Evolutionary conservation across 225 moss, liverwort and hornwort genomes (phyloP), one percentile per base, ranked within the genome.

Genomic region (Asterella californica): DNA sequence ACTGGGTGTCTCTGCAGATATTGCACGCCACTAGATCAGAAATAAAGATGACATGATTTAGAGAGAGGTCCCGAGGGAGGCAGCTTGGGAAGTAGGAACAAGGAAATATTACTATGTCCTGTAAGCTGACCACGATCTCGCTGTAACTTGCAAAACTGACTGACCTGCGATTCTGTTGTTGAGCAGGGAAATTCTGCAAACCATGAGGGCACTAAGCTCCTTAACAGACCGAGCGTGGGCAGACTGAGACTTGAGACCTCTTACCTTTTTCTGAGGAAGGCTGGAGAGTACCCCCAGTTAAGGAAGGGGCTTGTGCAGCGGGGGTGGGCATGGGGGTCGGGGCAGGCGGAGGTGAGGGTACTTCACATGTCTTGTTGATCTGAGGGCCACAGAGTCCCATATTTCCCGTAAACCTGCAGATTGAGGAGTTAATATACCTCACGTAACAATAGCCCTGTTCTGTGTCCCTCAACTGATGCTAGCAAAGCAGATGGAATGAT

Each of bases 331-430:
- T 78, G 73, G 74, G 86, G 81, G 79, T 45, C 70, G 89, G 64
- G 63, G 73, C 79, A 76, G 88, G 83, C 73, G 34, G 80, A 64
- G 79, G 78, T 62, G 81, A 74, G 29, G 69, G 29, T 54, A 55
- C 83, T 53, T 80, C 47, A 74, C 93, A 95, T 14, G 72, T 42
- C 54, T 84, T 46, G 60, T 90, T 90, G 65, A 95, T 83, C 83
- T 95, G 95, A 70, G 90, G 76, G 60, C 95, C 95, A 87, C 95
- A 95, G 45, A 95, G 90, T 50, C 84, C 92, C 83, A 86, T 80
- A 47, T 95, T 95, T 62, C 87, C 93, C 25, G 77, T 74, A 85
- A 95, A 95, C 78, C 95, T 95, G 93, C 72, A 87, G 48, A 45
- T 27, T 59, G 57, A 75, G 2, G 29, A 52, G 22, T 32, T 74